Base-by-base conservation (phyloP, 2,329 filamentous ascomycete genomes). In the Setomelanomma holmii region DNA sequence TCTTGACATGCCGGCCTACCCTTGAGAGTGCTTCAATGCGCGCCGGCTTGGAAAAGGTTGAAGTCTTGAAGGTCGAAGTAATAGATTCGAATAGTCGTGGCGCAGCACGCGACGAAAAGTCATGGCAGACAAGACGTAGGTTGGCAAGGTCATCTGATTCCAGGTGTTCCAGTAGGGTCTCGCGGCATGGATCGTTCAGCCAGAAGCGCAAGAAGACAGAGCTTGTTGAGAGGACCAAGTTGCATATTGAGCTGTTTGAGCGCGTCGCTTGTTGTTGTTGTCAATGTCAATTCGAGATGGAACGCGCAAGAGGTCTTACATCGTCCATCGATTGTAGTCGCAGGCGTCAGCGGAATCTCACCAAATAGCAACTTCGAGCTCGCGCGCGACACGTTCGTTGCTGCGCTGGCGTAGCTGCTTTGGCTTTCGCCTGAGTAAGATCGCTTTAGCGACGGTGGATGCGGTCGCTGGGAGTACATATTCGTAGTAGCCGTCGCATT, bases 1-100 rank as follows among this genome's bases (percentile, higher is more conserved):
- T 88, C 75, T 90, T 86, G 65, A 96, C 84, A 73, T 93, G 86
- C 61, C 87, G 86, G 51, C 91, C 92, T 64, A 96, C 87, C 55
- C 89, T 83, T 53, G 86, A 84, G 51, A 96, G 81, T 20, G 91
- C 90, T 54, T 89, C 85, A 61, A 95, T 81, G 44, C 89, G 84
- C 57, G 85, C 83, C 27, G 87, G 85, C 64, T 87, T 88, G 45
- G 89, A 92, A 71, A 96, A 93, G 51, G 88, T 88, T 67, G 83
- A 89, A 44, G 90, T 79, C 23, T 85, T 84, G 76, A 93, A 92
- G 63, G 85, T 89, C 68, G 91, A 75, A 68, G 84, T 82, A 70
- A 89, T 81, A 74, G 87, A 83, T 60, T 84, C 77, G 78, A 93
- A 93, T 65, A 91, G 82, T 49, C 81, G 79, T 69, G 84, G 86